Conservation (phyloP, 1,284 basidiomycete species). For the Quambalaria eucalypti region DNA sequence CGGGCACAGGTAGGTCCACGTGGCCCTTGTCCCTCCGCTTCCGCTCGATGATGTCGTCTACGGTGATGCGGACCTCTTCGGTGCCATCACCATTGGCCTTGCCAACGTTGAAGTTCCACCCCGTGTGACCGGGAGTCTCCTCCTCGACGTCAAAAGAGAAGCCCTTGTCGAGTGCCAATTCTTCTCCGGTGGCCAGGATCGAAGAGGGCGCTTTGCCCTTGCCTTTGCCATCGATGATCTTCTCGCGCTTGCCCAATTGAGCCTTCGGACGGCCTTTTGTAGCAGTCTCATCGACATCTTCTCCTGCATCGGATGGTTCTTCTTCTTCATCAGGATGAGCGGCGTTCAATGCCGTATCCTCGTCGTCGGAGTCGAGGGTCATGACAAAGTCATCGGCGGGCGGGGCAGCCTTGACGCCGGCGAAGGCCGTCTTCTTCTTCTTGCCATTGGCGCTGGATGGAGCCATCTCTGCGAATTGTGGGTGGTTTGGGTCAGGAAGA, state of each 20-base stretch:
- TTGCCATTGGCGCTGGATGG: no score
- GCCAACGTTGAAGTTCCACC: slow-evolving; percentile 32
- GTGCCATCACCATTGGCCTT: slow-evolving; percentile 15
- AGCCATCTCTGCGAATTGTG: no score
- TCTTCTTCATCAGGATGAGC: slow-evolving; percentile 12
- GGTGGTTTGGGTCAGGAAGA: no score
- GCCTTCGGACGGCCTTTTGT: slow-evolving; percentile 24
- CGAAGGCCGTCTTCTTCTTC: no score
- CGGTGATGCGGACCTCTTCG: slow-evolving; percentile 26
- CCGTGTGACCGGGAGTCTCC: slow-evolving; percentile 7
- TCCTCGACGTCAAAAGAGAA: slow-evolving; percentile 31
- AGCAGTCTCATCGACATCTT: slow-evolving; percentile 4
- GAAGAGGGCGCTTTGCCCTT: background rate
- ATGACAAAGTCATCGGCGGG: slow-evolving; percentile 37
- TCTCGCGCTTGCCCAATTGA: slow-evolving; percentile 30
- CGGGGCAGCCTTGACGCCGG: background rate
- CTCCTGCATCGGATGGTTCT: slow-evolving; percentile 10
- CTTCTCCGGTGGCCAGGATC: slow-evolving; percentile 6
- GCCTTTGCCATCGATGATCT: slow-evolving; percentile 24
- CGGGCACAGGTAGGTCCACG: slow-evolving; percentile 6
- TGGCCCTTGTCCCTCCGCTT: slow-evolving; percentile 18
- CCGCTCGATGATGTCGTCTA: slow-evolving; percentile 45
- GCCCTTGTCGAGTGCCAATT: slow-evolving; percentile 21
- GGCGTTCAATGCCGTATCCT: slow-evolving; percentile 10
- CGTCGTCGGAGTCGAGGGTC: slow-evolving; percentile 44